phyloP scores from a whole-genome alignment of 495 filamentous ascomycete species.

The Cercophora samala region DNA sequence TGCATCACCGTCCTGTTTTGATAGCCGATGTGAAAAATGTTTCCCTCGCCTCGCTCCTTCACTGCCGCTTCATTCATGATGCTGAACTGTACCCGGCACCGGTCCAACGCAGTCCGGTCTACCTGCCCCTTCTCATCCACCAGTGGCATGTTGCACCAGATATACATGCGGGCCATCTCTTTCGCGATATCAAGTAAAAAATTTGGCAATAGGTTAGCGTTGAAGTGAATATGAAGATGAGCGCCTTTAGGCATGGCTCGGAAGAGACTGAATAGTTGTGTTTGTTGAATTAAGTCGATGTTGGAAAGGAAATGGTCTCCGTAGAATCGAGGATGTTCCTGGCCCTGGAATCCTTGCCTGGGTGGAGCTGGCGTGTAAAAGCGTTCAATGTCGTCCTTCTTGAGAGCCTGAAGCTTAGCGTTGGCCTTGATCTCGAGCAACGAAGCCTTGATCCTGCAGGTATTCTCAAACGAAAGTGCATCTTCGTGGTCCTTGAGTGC shows the following conservation, averaged over 20 bases:
- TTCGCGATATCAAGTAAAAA: constrained; percentile 51
- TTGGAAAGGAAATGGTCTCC: constrained; percentile 51
- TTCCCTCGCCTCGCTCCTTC: constrained; percentile 13
- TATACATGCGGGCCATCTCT: constrained; percentile 51
- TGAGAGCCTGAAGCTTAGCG: constrained; percentile 33
- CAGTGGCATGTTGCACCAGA: constrained; percentile 45
- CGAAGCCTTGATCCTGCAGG: constrained; percentile 19
- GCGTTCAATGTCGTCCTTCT: constrained; percentile 29
- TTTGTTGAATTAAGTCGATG: constrained; percentile 44
- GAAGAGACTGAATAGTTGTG: constrained; percentile 41
- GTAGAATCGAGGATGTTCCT: constrained; percentile 32
- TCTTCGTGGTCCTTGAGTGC: constrained; percentile 19
- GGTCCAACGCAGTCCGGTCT: constrained; percentile 31
- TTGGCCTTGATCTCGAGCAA: constrained; percentile 31
- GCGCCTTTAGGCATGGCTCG: constrained; percentile 51
- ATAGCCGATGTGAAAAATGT: constrained; percentile 30
- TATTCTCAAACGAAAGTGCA: constrained; percentile 27
- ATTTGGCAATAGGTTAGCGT: constrained; percentile 48
- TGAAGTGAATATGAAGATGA: constrained; percentile 57
- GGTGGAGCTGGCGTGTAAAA: constrained; percentile 23
- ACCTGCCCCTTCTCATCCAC: constrained; percentile 11
- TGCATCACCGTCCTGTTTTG: constrained; percentile 34
- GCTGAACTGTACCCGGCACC: constrained; percentile 50
- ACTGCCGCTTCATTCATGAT: constrained; percentile 36
- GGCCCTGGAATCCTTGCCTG: constrained; percentile 29